phyloP scores from a whole-genome alignment of 768 basidiomycete species.

The Phanerochaete sordida region DNA sequence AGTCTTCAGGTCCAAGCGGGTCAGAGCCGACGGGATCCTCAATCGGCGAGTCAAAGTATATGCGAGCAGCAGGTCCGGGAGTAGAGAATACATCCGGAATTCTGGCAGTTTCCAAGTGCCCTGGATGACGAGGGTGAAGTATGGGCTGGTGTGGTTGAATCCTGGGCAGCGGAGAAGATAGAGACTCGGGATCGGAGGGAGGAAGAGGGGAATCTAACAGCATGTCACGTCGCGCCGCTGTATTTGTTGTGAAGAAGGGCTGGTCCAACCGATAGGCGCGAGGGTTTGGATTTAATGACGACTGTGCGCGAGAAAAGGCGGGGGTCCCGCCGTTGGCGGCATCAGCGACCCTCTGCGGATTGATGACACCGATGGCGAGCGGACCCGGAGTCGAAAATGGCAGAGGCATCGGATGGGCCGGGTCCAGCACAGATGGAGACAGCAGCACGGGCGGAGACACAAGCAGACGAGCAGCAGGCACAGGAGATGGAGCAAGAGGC shows the following conservation, averaged over 20 bases:
- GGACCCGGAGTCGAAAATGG: background rate
- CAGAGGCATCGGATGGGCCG: background rate
- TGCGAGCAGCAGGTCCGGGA: background rate
- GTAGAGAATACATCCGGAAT: background rate
- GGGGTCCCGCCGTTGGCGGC: too few species aligned
- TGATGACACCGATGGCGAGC: too few species aligned
- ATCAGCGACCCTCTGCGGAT: too few species aligned
- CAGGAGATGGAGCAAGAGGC: slow-evolving; percentile 23
- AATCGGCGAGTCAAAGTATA: slow-evolving; percentile 51
- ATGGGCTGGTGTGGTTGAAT: too few species aligned
- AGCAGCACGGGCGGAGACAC: background rate
- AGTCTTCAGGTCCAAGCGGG: slow-evolving; percentile 33
- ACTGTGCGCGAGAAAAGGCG: too few species aligned
- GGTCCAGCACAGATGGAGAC: background rate
- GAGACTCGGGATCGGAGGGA: background rate
- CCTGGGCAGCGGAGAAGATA: background rate
- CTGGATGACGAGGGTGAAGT: too few species aligned
- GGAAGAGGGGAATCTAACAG: background rate
- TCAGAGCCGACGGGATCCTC: slow-evolving; percentile 44
- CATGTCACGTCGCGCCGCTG: too few species aligned
- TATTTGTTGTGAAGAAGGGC: too few species aligned
- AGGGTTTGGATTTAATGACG: too few species aligned
- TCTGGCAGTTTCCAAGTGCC: too few species aligned
- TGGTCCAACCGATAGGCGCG: too few species aligned
- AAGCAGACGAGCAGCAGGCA: background rate